Evolutionary conservation across 164 flowering plant species (phyloP), one percentile per base, ranked within the genome.

Genomic region (Brasenia schreberi): DNA sequence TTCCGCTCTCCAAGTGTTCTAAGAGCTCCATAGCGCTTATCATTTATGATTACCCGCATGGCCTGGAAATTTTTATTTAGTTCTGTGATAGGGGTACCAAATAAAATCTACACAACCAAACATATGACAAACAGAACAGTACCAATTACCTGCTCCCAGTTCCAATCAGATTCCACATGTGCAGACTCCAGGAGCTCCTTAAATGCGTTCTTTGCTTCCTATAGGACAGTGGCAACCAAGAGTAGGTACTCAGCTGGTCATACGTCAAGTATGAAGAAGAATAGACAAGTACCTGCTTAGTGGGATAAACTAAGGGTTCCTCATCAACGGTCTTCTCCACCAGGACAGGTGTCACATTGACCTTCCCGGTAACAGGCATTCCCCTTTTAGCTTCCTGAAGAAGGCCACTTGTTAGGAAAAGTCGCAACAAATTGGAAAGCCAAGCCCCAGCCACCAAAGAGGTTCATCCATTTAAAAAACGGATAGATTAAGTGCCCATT

Each of bases 181-280:
- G 83, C 84, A 70, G 96, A 87, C 79, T 91, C 97, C 73, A 95
- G 76, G 49, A 95, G 93, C 44, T 82, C 80, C 79, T 92, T 95
- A 74, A 95, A 95, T 63, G 97, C 97, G 80, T 74, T 81, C 78
- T 89, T 95, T 18, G 99, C 99, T 73, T 91, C 99, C 99, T 94
- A 73, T 64, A 67, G 18, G 27, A 12, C 43, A n/a, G 14, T 5
- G 60, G 19, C 45, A 11, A 17, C 11, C 19, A 44, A 65, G 1
- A n/a, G 17, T 33, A 33, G 39, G 39, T 33, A 33, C 39, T 49
- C 1, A 49, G 16, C 56, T 7, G 9, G 56, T 49, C 16, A 49
- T 49, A 49, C 16, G 10, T 49, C 56, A 49, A 6, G 56, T 4
- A 49, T 9, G 56, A 49, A 49, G 43, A 44, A 67, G 18, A 16